Evolutionary conservation across 2,329 filamentous ascomycete species (phyloP), one percentile per base, ranked within the genome.

Genomic region (Aspergillus thermomutatus): DNA sequence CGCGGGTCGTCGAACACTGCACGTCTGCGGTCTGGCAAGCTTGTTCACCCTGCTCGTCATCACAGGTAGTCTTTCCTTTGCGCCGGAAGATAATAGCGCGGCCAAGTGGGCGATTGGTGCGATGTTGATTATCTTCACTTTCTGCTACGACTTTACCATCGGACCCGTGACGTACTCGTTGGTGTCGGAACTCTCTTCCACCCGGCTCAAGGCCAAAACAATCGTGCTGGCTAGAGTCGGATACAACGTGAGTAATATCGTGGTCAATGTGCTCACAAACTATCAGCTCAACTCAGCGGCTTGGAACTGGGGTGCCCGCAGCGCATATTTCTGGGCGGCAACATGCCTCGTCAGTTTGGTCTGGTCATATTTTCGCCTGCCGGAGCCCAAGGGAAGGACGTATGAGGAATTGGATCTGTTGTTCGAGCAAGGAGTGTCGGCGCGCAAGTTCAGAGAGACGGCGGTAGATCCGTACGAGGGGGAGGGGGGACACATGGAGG

Each of bases 191-290:
- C 72, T 83, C 4, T 80, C 81, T 0, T 82, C 81, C 1, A 82
- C 80, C 2, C 75, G 82, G 10, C 76, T 85, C 40, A 80, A 81
- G 58, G 75, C 78, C 28, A 83, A 84, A 72, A 82, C 81, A 0
- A 80, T 83, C 25, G 81, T 82, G 2, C 70, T 85, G 50, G 79
- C 81, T 1, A 74, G 82, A 11, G 74, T 72, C 47, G 65, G 75
- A 21, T 84, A 82, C 70, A 82, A 84, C 59, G 69, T 82, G 26
- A 66, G 69, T 23, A 76, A 76, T 54, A 80, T 85, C 45, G 59
- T 77, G 25, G 77, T 74, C 63, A 86, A 84, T 40, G 86, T 94
- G 3, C 74, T 96, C 37, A 92, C 89, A 0, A 62, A 62, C 46
- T 57, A 60, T 25, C 60, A 63, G 52, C 54, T 65, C 37, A 60